Base-by-base conservation (phyloP, 148 eudicot species). In the Gaultheria prostrata region DNA sequence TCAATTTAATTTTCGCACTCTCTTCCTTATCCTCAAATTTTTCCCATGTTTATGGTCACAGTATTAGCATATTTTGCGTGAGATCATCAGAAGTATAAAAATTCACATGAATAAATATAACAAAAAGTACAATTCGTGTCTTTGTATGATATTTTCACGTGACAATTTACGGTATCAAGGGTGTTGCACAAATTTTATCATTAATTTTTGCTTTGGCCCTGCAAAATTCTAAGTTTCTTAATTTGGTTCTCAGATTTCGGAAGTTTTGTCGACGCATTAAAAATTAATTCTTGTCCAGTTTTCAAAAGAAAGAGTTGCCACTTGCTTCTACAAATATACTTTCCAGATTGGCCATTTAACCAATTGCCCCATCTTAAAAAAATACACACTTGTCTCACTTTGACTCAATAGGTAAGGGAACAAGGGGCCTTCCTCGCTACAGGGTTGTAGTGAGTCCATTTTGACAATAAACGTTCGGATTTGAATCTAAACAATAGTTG, bases 281-380 rank as follows among this genome's bases (percentile, higher is more conserved):
- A 24, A 61, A n/a, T 61, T 61, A 21, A 21, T 59, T 65, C 15
- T 65, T 65, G 33, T 26, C 14, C 32, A 65, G 33, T 65, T 10
- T 9, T 65, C 71, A 26, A 65, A 65, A 15, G 70, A 26, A 65
- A 26, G 26, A 65, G 70, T 24, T 24, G 30, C 69, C 28, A 61
- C 30, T 61, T 61, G 65, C 3, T 18, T 28, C 14, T 61, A 8
- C 8, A 61, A 61, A 61, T n/a, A n/a, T 2, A 61, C 24, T 61
- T 59, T 26, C 69, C 28, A 9, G 30, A 24, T 61, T 61, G 30
- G 69, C 30, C 30, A 28, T 61, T 61, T n/a, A 61, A 61, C 30
- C 69, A 61, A 61, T 61, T 61, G 69, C 26, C 69, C 69, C 69
- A 61, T 61, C 69, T 61, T 28, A 61, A 61, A 61, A 59, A 61